Evolutionary conservation across 2,329 filamentous ascomycete genomes (phyloP).

Genomic region (Arthroderma sp.): DNA sequence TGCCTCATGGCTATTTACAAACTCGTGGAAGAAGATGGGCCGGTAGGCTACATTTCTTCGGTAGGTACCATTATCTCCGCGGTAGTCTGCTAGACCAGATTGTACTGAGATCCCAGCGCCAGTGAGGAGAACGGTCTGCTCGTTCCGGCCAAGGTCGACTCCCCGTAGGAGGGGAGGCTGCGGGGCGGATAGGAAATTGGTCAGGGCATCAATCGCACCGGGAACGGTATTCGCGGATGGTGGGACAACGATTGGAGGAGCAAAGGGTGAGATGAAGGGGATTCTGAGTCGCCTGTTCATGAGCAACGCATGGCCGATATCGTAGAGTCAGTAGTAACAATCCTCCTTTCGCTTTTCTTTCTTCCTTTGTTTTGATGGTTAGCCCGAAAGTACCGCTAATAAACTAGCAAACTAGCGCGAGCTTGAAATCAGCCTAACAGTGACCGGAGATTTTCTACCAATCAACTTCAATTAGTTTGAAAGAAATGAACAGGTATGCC

Average conservation of each 20-base stretch:
- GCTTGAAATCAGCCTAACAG: no score
- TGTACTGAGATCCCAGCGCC: slow-evolving; percentile 90
- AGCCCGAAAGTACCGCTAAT: no score
- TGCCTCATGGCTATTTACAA: slow-evolving; percentile 65
- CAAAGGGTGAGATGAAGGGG: slow-evolving; percentile 74
- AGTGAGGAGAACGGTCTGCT: slow-evolving; percentile 54
- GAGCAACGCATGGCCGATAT: slow-evolving; percentile 11
- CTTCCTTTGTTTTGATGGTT: no score
- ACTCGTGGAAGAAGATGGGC: slow-evolving; percentile 89
- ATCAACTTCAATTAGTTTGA: no score
- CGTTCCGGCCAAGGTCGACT: slow-evolving; percentile 29
- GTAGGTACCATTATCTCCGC: slow-evolving; percentile 82
- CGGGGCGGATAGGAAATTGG: slow-evolving; percentile 58
- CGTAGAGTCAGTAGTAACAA: no score
- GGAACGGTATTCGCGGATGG: slow-evolving; percentile 53
- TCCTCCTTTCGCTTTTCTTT: no score
- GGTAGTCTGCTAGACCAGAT: slow-evolving; percentile 84
- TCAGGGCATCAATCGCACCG: slow-evolving; percentile 65
- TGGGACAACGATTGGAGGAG: slow-evolving; percentile 63
- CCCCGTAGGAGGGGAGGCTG: slow-evolving; percentile 38
- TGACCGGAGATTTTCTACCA: no score
- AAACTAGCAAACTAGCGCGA: no score
- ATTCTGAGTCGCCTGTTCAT: slow-evolving; percentile 72
- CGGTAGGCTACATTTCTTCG: slow-evolving; percentile 79
- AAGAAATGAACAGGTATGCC: no score